These are phyloP conservation scores for Aspergillus carlsbadensis DNA, from an alignment of 495 filamentous ascomycete genomes.

Conservation along the genomic window DNA sequence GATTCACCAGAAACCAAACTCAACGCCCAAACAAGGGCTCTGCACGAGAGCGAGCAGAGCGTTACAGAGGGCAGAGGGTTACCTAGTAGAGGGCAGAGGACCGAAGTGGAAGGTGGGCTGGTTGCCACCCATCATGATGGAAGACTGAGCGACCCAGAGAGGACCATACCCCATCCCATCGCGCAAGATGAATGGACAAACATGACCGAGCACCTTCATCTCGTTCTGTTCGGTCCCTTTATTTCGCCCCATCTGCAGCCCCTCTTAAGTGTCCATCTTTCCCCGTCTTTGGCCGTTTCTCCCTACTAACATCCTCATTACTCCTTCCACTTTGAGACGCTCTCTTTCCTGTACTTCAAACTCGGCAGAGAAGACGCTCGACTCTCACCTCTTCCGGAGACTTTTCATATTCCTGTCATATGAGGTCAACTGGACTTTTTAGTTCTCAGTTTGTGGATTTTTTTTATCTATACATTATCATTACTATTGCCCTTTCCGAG, in stretches of 20 bases:
- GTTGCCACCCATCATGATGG: background rate
- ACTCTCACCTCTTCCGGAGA: background rate
- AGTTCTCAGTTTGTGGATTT: slow-evolving; percentile 5
- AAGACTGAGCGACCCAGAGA: too few species aligned
- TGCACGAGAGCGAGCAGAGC: too few species aligned
- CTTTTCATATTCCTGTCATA: slow-evolving; percentile 10
- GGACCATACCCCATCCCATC: background rate
- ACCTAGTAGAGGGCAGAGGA: too few species aligned
- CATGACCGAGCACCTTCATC: background rate
- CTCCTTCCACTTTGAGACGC: background rate
- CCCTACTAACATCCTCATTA: background rate
- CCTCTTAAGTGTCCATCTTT: background rate
- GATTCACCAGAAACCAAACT: too few species aligned
- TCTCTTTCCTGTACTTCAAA: slow-evolving; percentile 1
- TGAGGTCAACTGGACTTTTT: slow-evolving; percentile 8
- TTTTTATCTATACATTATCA: slow-evolving; percentile 18
- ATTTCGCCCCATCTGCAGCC: background rate
- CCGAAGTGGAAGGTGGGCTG: background rate
- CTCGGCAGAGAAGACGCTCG: slow-evolving; percentile 1
- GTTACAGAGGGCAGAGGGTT: too few species aligned
- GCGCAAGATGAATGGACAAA: background rate
- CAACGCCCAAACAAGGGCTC: too few species aligned
- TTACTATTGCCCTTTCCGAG: slow-evolving; percentile 7
- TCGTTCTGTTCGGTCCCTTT: background rate
- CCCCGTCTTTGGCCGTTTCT: background rate